Conservation (phyloP, 345 rosid genomes). For the Eucalyptus marginata region DNA sequence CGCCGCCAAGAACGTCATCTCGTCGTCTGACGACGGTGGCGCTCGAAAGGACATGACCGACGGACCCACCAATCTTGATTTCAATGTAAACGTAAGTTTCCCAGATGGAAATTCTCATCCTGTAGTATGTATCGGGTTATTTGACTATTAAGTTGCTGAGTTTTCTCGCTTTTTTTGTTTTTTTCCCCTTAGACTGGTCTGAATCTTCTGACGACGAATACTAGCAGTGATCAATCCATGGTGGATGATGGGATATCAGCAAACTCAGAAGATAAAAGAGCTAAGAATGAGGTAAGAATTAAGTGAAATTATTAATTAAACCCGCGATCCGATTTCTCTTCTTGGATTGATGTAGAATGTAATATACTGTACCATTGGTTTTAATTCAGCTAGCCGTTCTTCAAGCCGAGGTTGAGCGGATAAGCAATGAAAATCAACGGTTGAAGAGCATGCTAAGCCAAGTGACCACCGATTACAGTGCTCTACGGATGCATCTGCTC, state of each 20-base stretch:
- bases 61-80: slow-evolving; percentile 4
- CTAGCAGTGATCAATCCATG: slow-evolving; percentile 52
- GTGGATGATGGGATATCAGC: slow-evolving; percentile 52
- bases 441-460: slow-evolving; percentile 25
- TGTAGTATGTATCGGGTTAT: neutral
- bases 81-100: slow-evolving; percentile 30
- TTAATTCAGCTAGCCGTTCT: slow-evolving; percentile 21
- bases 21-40: neutral
- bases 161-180: neutral
- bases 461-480: slow-evolving; percentile 27
- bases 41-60: neutral
- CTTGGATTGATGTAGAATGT: neutral
- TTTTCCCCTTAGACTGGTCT: slow-evolving; percentile 35
- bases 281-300: slow-evolving; percentile 30
- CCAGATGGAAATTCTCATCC: neutral
- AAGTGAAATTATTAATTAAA: neutral
- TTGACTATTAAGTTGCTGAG: neutral
- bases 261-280: slow-evolving; percentile 32
- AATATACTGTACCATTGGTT: neutral
- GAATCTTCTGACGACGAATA: slow-evolving; percentile 44
- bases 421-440: slow-evolving; percentile 40
- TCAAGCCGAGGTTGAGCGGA: slow-evolving; percentile 35
- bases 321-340: neutral
- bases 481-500: slow-evolving; percentile 31
- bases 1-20: neutral